Conservation (phyloP, 108 stramenopile genomes). For the Stephanodiscus triporus region DNA sequence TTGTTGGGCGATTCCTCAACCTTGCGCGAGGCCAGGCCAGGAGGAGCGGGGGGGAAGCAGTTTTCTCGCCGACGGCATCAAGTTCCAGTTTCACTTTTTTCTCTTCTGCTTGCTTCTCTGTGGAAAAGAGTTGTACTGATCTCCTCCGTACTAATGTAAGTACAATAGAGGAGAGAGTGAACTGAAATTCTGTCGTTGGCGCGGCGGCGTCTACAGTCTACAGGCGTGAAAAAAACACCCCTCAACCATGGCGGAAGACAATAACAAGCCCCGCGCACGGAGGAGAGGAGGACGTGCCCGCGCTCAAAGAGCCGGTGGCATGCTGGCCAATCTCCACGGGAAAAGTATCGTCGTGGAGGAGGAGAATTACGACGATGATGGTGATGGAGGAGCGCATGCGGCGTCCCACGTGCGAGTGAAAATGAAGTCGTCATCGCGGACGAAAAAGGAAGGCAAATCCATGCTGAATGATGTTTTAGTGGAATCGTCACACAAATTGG, state of each 20-base stretch:
- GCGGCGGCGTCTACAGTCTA: background rate
- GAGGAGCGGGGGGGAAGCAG: too few relatives aligned
- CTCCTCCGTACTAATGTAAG: background rate
- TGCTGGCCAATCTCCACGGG: constrained; percentile 17
- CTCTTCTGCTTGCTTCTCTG: too few relatives aligned
- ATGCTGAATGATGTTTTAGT: background rate
- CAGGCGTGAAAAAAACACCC: background rate
- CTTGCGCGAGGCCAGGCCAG: too few relatives aligned
- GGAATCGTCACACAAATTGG: background rate
- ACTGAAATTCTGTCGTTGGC: background rate
- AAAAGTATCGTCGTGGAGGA: background rate
- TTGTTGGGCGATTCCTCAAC: too few relatives aligned
- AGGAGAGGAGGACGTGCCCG: constrained; percentile 34
- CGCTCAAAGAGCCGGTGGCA: constrained; percentile 24
- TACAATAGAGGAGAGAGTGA: background rate
- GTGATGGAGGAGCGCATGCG: background rate
- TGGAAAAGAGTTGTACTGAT: too few relatives aligned
- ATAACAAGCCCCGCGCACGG: constrained; percentile 9
- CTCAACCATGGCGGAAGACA: constrained; percentile 17
- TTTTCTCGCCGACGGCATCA: too few relatives aligned
- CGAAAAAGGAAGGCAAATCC: background rate
- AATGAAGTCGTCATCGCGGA: background rate
- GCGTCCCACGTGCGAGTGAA: background rate
- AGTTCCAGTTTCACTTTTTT: too few relatives aligned
- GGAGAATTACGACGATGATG: constrained; percentile 4